Percentiles rank a stretch among this genome's conserved stretches.
Conservation (phyloP, 1,284 basidiomycete genomes). For the Malassezia arunalokei region DNA sequence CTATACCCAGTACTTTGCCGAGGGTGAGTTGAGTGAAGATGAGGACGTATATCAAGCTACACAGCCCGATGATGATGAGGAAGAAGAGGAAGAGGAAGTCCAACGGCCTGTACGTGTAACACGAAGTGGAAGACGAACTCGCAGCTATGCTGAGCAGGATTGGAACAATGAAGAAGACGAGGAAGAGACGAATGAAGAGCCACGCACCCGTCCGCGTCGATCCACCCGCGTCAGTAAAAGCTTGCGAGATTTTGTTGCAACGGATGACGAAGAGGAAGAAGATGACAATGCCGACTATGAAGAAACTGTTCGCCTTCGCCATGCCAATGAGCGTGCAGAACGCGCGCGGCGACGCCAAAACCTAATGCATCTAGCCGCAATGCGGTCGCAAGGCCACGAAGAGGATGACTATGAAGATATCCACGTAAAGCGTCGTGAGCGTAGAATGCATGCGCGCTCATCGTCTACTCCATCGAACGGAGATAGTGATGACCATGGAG, state of each 20-base stretch:
- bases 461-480: conserved; percentile 20
- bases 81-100: neutral
- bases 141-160: conserved; percentile 18
- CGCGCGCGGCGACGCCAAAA: conserved; percentile 11
- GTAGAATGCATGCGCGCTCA: conserved; percentile 20
- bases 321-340: conserved; percentile 5
- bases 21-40: conserved; percentile 14
- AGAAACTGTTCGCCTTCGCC: conserved; percentile 12
- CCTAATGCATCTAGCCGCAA: conserved; percentile 16
- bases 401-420: conserved; percentile 20
- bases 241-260: conserved; percentile 30
- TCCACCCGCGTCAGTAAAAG: conserved; percentile 18
- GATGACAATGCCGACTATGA: conserved; percentile 26
- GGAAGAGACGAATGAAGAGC: conserved; percentile 15
- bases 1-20: conserved; percentile 15
- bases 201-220: conserved; percentile 2
- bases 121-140: conserved; percentile 22
- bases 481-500: conserved; percentile 24
- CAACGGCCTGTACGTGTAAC: conserved; percentile 9
- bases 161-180: conserved; percentile 10
- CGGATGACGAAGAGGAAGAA: conserved; percentile 32
- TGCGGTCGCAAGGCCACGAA: conserved; percentile 16
- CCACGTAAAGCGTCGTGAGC: conserved; percentile 11
- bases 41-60: conserved; percentile 17
- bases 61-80: conserved; percentile 11